Conservation (phyloP, 2,329 filamentous ascomycete species). For the Piedraia hortae region DNA sequence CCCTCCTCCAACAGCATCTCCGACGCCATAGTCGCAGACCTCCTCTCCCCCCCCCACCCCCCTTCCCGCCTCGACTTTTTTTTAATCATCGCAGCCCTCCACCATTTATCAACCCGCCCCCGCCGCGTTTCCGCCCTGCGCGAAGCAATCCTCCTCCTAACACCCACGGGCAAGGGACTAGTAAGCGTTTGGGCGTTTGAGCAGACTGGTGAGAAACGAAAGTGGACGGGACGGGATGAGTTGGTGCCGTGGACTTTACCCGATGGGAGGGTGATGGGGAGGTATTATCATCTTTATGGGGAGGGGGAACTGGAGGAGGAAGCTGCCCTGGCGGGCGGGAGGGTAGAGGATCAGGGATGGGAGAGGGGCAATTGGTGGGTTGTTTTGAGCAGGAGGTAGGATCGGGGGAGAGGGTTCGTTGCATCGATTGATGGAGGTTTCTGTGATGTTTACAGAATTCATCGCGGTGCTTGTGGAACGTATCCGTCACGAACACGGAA, state of each 20-base stretch:
- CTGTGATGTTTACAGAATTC: too few relatives aligned
- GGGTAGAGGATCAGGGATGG: constrained; percentile 55
- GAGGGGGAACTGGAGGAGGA: constrained; percentile 69
- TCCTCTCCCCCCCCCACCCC: constrained; percentile 56
- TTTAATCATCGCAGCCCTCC: constrained; percentile 80
- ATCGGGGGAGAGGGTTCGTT: too few relatives aligned
- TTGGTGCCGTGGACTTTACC: constrained; percentile 97
- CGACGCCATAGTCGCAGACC: constrained; percentile 60
- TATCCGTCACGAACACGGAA: too few relatives aligned
- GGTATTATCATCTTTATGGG: constrained; percentile 84
- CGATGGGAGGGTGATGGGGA: constrained; percentile 56
- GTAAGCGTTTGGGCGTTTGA: constrained; percentile 93
- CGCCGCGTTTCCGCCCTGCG: constrained; percentile 46
- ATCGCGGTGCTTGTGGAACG: too few relatives aligned
- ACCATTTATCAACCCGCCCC: constrained; percentile 59
- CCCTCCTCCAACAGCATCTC: too few relatives aligned
- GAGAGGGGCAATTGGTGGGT: constrained; percentile 99
- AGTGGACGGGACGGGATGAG: constrained; percentile 58
- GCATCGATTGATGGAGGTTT: too few relatives aligned
- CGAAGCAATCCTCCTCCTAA: constrained; percentile 41
- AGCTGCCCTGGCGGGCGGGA: constrained; percentile 44
- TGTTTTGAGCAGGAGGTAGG: constrained; percentile 17
- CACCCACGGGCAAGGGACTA: constrained; percentile 33
- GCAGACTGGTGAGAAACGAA: constrained; percentile 59
- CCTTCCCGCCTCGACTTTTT: constrained; percentile 46